phyloP scores from a whole-genome alignment of 139 green algal species.

The Picochlorum sp. region DNA sequence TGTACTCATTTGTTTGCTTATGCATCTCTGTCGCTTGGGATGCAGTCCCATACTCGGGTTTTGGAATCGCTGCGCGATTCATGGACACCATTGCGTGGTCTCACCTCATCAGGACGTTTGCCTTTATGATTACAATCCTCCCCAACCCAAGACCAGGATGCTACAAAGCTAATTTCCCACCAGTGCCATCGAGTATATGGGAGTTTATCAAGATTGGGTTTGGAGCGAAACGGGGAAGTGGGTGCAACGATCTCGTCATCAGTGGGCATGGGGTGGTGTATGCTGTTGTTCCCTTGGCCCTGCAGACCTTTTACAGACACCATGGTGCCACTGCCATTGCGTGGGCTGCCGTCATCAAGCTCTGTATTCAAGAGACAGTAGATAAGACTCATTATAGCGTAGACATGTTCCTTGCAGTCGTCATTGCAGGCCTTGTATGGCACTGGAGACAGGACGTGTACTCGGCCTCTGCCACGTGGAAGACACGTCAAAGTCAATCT shows the following conservation, averaged over 20 bases:
- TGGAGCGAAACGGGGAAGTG: constrained; percentile 44
- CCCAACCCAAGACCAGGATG: constrained; percentile 62
- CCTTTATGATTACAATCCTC: constrained; percentile 75
- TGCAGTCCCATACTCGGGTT: constrained; percentile 67
- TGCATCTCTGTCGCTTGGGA: constrained; percentile 55
- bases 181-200: constrained; percentile 35
- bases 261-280: constrained; percentile 63
- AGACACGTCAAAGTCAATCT: constrained; percentile 3
- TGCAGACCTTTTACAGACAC: constrained; percentile 48
- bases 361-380: constrained; percentile 26
- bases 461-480: constrained; percentile 11
- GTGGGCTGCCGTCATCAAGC: constrained; percentile 25
- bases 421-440: constrained; percentile 65
- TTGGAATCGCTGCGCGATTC: constrained; percentile 60
- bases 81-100: constrained; percentile 50
- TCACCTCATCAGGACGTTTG: constrained; percentile 43
- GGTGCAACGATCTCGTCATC: constrained; percentile 74
- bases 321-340: neutral
- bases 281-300: constrained; percentile 41
- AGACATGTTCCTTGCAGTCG: constrained; percentile 73
- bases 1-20: constrained; percentile 47
- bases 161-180: constrained; percentile 58
- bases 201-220: constrained; percentile 48
- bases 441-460: constrained; percentile 51
- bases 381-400: constrained; percentile 42